Evolutionary conservation across 352 stramenopile species (phyloP), one percentile per base, ranked within the genome.

Genomic region (Phytophthora syringae): DNA sequence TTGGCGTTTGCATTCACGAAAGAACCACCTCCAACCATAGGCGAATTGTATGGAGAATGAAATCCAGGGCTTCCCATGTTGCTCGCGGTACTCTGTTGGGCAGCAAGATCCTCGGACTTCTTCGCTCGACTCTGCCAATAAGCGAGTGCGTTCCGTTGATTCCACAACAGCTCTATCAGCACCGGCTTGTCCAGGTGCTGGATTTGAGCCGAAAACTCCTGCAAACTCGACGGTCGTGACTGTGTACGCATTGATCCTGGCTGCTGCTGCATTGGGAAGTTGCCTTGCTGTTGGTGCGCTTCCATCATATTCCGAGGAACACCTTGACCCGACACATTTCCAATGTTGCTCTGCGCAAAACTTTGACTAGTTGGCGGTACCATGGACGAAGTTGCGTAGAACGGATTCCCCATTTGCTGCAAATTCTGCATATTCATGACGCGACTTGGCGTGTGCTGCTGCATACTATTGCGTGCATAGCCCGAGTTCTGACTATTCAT

Each of bases 81-180:
- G 18, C n/a, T 74, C 10, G 34, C 27, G 20, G 60, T 43, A 36
- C 64, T 76, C 27, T 60, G 59, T 16, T 64, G 54, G 1, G 40
- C 54, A 56, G 59, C 45, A 18, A 94, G 77, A 27, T 76, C 55
- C 62, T 92, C 79, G 2, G 91, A 42, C 44, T 92, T 72, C 32
- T 68, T 79, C 11, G 77, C 55, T 21, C 77, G 73, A 30, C 70
- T 67, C 36, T 94, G 86, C 74, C 82, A 92, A 32, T 88, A 74
- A 9, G 88, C 75, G 6, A 94, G 66, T 0, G 80, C 72, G 52
- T 74, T 77, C 25, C 82, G 69, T 63, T 93, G 83, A 39, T 80
- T 94, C 86, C 84, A 93, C 22, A 92, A 52, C 13, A 93, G 62
- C 36, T 92, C 84, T n/a, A 94, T 79, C 4, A 94, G 61, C 7